Evolutionary conservation across 2,329 filamentous ascomycete genomes (phyloP).

Genomic region (Alternaria tenuissima): DNA sequence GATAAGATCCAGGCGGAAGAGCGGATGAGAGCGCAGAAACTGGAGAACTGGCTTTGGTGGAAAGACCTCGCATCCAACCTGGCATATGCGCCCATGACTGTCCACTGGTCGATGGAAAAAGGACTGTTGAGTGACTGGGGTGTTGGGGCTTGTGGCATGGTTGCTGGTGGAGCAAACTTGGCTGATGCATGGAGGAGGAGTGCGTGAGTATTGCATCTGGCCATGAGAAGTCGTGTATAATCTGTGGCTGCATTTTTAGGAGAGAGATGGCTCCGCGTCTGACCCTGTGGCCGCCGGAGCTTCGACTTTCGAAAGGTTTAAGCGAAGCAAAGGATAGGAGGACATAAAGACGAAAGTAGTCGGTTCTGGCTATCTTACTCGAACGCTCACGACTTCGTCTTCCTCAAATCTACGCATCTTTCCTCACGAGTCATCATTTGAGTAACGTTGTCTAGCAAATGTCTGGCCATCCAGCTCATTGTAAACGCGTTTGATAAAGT

Average conservation of each 20-base stretch:
- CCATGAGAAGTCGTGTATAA: too few relatives aligned
- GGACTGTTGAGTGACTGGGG: constrained; percentile 64
- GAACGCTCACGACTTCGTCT: too few relatives aligned
- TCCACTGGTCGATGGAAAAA: constrained; percentile 79
- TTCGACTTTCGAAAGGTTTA: too few relatives aligned
- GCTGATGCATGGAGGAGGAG: constrained; percentile 57
- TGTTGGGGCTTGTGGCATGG: constrained; percentile 66
- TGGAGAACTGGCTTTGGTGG: constrained; percentile 62
- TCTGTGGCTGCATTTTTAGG: neutral
- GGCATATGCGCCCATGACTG: constrained; percentile 81
- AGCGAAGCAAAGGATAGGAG: too few relatives aligned
- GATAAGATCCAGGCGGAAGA: constrained; percentile 54
- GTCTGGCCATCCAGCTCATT: neutral
- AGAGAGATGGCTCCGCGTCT: neutral
- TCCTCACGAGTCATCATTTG: neutral
- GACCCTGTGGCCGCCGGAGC: too few relatives aligned
- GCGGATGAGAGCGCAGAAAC: constrained; percentile 35
- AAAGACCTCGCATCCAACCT: constrained; percentile 73
- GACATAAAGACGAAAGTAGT: too few relatives aligned
- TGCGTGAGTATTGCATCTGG: constrained; percentile 17
- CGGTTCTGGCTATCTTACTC: too few relatives aligned
- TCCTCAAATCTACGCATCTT: neutral
- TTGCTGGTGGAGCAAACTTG: constrained; percentile 57
- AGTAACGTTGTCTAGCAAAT: neutral
- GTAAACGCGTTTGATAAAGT: neutral